Base-by-base conservation (phyloP, 352 stramenopile species). In the Phytophthora pistaciae region DNA sequence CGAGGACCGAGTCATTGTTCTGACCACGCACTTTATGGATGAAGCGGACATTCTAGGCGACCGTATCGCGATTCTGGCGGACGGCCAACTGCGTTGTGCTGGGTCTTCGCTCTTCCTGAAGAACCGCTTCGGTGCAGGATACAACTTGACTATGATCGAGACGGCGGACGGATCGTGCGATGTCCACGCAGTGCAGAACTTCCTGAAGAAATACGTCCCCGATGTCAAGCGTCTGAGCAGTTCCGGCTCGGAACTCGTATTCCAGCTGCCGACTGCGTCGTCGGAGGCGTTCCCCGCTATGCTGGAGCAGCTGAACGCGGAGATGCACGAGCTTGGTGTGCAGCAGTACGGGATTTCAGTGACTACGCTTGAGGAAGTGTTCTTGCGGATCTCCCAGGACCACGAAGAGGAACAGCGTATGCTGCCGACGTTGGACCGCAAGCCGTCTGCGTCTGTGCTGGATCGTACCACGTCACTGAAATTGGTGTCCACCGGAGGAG, bases 281-380 rank as follows among this genome's bases (percentile, higher is more conserved):
- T 85, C 94, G 9, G 80, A 85, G 0, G 60, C 65, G 11, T 99
- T 99, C 72, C 67, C 91, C 13, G 49, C 48, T 0, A 93, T 99
- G 77, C 96, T 99, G 60, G 70, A 94, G 52, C 75, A 87, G 2
- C 66, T 99, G 7, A 84, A 93, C 40, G 20, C 16, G 0, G 40
- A 81, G 11, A 72, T 90, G 70, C 60, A 70, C 1, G 40, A 65
- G 1, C 67, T 97, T 8, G 67, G 74, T 6, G 87, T 99, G 44
- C 70, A 81, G 2, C 87, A 92, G 36, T 99, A 99, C 73, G 98
- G 98, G 23, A 91, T 99, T 29, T 98, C 93, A 8, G 97, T 99
- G 42, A 99, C 98, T 10, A 99, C 98, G 0, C 79, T 99, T 3
- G 98, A 99, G 75, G 98, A 99, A 83, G 97, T 99, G 0, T 99